phyloP scores from a whole-genome alignment of 106 monocot species.

The Acanthochlamys bracteata region DNA sequence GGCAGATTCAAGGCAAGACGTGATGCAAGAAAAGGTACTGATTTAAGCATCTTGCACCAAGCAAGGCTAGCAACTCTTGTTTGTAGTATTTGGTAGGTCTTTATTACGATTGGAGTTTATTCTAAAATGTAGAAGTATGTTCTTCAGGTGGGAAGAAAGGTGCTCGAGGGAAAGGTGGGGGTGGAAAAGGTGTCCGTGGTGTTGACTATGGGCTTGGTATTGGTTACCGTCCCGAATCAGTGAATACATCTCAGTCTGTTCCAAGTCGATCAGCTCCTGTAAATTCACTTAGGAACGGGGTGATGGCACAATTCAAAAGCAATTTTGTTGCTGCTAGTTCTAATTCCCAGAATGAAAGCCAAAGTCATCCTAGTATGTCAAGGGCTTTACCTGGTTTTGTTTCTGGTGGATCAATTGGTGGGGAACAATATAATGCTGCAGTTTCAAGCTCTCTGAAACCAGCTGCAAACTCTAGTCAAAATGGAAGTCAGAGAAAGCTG shows the following conservation, averaged over 20 bases:
- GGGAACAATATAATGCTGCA: slow-evolving; percentile 32
- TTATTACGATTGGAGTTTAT: not conserved
- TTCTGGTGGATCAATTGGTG: slow-evolving; percentile 84
- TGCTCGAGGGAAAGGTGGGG: slow-evolving; percentile 43
- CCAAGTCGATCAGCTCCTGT: slow-evolving; percentile 54
- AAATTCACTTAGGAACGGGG: slow-evolving; percentile 65
- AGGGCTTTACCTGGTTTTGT: slow-evolving; percentile 66
- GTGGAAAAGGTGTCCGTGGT: slow-evolving; percentile 80
- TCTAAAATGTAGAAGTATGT: not conserved
- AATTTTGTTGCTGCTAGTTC: slow-evolving; percentile 75
- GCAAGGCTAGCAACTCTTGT: no score
- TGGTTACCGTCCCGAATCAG: slow-evolving; percentile 58
- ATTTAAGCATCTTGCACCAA: slow-evolving; percentile 2
- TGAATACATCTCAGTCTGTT: slow-evolving; percentile 32
- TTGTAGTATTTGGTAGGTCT: no score
- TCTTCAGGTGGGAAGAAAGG: slow-evolving; percentile 69
- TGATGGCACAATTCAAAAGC: slow-evolving; percentile 78
- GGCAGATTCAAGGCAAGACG: slow-evolving; percentile 69
- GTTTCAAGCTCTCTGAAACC: slow-evolving; percentile 12
- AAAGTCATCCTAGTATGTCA: slow-evolving; percentile 18
- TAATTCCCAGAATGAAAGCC: slow-evolving; percentile 21
- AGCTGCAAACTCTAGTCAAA: slow-evolving; percentile 18
- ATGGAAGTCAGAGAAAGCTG: slow-evolving; percentile 32
- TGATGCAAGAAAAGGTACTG: slow-evolving; percentile 73
- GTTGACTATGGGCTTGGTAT: slow-evolving; percentile 90